Evolutionary conservation across 768 basidiomycete genomes (phyloP), one percentile per base, ranked within the genome.

Genomic region (Heimioporus sp.): DNA sequence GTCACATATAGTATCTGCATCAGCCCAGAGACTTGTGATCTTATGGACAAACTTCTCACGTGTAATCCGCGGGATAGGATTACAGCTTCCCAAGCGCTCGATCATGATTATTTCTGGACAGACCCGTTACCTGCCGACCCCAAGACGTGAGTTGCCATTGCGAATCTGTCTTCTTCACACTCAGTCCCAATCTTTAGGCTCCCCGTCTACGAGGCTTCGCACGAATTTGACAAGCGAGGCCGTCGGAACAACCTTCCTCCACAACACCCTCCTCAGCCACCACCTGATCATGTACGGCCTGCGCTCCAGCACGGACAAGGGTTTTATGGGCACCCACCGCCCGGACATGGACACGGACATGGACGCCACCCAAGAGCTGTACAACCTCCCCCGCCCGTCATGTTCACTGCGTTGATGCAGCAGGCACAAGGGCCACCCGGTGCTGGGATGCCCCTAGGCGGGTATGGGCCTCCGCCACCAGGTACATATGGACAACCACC

Each of bases 41-140:
- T 98, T 21, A 63, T 97, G 56, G 92, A 94, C 59, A 85, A 83
- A 62, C 72, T 98, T 34, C 73, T 98, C 24, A 83, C 77, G 0
- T 86, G 92, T 59, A 90, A 98, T 65, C 96, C 96, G 3, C 76
- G 78, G 54, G 81, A 88, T 51, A 80, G 96, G 17, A 79, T 93
- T 37, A 93, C 94, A 2, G 96, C 96, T 10, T 70, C 80, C 2
- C 79, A 92, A 52, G 95, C 95, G 0, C 78, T 98, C 47, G 87
- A 94, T 59, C 93, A 98, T 65, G 85, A 90, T 17, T 98, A 93
- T 74, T 97, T 98, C 69, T 97, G 92, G 91, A 86, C 85, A 0
- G 85, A 90, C 56, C 95, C 96, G 0, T 61, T 92, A 35, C 90
- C 94, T 34, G 89, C 89, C 19, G 88, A 91, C 71, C 90, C 89